Evolutionary conservation across 441 rosid genomes (phyloP), one percentile per base, ranked within the genome.

Genomic region (Gossypium schwendimanii): DNA sequence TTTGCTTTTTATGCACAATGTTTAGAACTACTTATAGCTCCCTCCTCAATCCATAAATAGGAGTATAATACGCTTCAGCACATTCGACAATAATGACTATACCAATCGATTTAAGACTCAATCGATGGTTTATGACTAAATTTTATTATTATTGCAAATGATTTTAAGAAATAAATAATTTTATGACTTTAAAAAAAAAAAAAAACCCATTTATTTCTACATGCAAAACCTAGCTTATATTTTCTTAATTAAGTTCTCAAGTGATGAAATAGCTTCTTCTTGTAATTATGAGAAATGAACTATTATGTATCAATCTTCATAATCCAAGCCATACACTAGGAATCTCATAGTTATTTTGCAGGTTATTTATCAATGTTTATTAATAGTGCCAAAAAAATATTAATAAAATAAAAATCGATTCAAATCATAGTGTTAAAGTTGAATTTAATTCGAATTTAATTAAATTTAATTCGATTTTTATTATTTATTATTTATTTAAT

Each of bases 11-110:
- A 4, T 0, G 2, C 1, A 31, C 1, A 31, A 31, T 31, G 0
- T 31, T 0, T 31, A 31, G 1, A 31, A 31, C 0, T 5, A 33
- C 0, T 5, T 0, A 33, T 33, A 33, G 0, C 0, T 0, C 0
- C 1, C 0, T 33, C 1, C 1, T 1, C 9, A 33, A 6, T 1
- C 0, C 9, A 33, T 33, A 33, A 33, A 33, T 33, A 33, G 2
- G 2, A 33, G 0, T 7, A 33, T 36, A 36, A 6, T 33, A 1
- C 8, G 0, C 2, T 33, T 1, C 1, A 33, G 3, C 39, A 8
- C 0, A 6, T 33, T 33, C 1, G 2, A 36, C 2, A 36, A 36
- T 7, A 36, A 36, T 36, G 0, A 0, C 0, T 1, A 36, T 36
- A 6, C 2, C 2, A 36, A 6, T 1, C 0, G 41, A 36, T 0